phyloP scores from a whole-genome alignment of 306 rosid species.

The Malus asiatica region DNA sequence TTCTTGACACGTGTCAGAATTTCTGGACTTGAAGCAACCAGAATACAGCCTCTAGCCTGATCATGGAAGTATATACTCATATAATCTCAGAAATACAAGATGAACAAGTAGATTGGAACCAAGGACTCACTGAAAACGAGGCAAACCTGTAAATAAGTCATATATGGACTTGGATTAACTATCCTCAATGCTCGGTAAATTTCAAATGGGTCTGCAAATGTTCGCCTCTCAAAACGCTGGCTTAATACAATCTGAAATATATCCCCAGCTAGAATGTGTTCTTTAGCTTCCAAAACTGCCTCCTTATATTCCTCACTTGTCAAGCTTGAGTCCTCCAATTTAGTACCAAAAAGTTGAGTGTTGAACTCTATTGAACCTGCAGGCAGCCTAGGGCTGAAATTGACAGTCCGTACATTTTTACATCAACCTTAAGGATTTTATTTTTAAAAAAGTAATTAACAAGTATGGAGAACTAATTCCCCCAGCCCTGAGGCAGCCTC shows the following conservation, averaged over 20 bases:
- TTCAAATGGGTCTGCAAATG: conserved; percentile 99
- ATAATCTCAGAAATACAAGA: conserved; percentile 8
- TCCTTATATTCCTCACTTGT: conserved; percentile 72
- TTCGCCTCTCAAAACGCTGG: conserved; percentile 87
- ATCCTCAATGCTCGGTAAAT: conserved; percentile 86
- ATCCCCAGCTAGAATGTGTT: conserved; percentile 92
- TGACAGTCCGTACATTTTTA: conserved; percentile 21
- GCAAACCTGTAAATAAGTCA: conserved; percentile 91
- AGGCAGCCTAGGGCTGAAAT: conserved; percentile 83
- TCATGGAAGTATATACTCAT: conserved; percentile 3
- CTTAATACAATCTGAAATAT: conserved; percentile 93
- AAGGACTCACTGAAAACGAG: background rate
- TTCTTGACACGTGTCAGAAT: conserved; percentile 89
- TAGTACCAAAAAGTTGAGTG: conserved; percentile 64
- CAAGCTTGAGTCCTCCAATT: conserved; percentile 69
- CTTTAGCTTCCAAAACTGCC: conserved; percentile 82
- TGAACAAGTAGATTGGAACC: background rate
- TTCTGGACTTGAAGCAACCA: conserved; percentile 99
- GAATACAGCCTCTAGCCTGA: conserved; percentile 92
- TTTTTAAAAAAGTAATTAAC: background rate
- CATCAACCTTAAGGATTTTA: background rate
- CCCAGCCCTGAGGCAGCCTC: background rate
- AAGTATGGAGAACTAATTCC: background rate
- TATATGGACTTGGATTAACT: conserved; percentile 94
- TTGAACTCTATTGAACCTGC: conserved; percentile 72